Evolutionary conservation across 495 filamentous ascomycete species (phyloP).

Genomic region (Halenospora varia): DNA sequence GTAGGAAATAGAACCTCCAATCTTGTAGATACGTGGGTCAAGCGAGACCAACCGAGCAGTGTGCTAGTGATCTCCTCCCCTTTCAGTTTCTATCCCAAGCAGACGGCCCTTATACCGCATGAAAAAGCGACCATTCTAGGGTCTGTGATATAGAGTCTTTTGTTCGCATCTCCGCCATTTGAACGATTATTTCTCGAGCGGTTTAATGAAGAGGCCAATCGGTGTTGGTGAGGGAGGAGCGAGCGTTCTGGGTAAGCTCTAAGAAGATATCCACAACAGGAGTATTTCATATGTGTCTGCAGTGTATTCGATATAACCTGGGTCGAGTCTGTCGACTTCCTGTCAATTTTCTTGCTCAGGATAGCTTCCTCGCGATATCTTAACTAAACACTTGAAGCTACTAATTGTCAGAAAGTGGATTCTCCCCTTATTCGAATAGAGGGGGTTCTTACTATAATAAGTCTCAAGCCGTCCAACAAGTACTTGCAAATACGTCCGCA

Average conservation of each 20-base stretch:
- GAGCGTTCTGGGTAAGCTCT: constrained; percentile 13
- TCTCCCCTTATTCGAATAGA: constrained; percentile 6
- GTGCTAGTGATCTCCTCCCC: too few species aligned
- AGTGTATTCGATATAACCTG: too few species aligned
- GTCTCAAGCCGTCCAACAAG: constrained; percentile 11
- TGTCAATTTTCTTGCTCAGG: too few species aligned
- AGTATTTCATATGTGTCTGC: constrained; percentile 13
- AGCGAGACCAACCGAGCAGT: too few species aligned
- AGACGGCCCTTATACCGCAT: constrained; percentile 9
- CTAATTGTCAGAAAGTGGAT: constrained; percentile 11
- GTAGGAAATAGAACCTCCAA: too few species aligned
- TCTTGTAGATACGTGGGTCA: too few species aligned
- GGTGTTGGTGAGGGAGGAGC: constrained; percentile 7
- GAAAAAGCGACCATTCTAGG: too few species aligned
- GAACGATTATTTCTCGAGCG: constrained; percentile 8
- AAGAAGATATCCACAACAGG: constrained; percentile 11
- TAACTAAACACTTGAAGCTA: constrained; percentile 12
- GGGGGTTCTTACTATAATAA: constrained; percentile 12
- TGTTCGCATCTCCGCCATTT: constrained; percentile 9
- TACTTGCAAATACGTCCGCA: constrained; percentile 11
- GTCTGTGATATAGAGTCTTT: constrained; percentile 16
- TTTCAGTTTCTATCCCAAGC: constrained; percentile 4
- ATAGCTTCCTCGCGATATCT: too few species aligned
- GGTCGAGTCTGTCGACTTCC: too few species aligned
- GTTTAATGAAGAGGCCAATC: constrained; percentile 12